phyloP scores from a whole-genome alignment of 305 asterid genomes.

The Fraxinus paxiana region DNA sequence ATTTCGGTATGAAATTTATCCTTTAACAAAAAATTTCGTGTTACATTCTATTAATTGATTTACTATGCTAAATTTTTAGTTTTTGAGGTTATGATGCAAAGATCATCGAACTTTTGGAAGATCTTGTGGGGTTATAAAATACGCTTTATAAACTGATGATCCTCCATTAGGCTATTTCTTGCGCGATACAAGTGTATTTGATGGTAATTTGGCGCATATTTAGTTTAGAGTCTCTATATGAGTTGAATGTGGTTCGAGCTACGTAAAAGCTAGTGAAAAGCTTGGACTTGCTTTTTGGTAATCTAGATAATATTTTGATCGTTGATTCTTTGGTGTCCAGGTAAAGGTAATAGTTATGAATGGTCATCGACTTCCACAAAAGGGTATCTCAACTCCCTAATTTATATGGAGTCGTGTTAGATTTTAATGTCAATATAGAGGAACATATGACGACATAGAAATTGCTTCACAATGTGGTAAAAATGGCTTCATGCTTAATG shows the following conservation, averaged over 20 bases:
- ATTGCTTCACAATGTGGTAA: constrained; percentile 10
- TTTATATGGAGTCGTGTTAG: not conserved
- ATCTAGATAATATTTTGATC: not conserved
- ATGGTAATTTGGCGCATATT: not conserved
- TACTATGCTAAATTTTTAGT: not conserved
- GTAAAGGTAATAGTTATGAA: too few species aligned
- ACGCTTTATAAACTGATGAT: not conserved
- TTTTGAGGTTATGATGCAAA: not conserved
- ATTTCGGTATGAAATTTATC: not conserved
- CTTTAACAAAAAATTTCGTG: not conserved
- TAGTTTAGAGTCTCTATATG: not conserved
- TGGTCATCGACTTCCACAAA: too few species aligned
- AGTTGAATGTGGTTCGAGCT: not conserved
- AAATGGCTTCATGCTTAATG: not conserved
- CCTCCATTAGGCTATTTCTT: not conserved
- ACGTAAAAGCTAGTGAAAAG: not conserved
- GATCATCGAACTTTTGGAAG: not conserved
- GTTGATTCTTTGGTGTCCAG: not conserved
- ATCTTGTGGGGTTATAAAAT: not conserved
- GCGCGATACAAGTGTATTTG: not conserved
- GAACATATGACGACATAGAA: not conserved
- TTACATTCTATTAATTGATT: not conserved
- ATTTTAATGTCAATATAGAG: not conserved
- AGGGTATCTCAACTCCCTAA: not conserved
- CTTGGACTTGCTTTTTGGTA: not conserved